Base-by-base conservation (phyloP, 345 rosid species). In the Heritiera fomes region DNA sequence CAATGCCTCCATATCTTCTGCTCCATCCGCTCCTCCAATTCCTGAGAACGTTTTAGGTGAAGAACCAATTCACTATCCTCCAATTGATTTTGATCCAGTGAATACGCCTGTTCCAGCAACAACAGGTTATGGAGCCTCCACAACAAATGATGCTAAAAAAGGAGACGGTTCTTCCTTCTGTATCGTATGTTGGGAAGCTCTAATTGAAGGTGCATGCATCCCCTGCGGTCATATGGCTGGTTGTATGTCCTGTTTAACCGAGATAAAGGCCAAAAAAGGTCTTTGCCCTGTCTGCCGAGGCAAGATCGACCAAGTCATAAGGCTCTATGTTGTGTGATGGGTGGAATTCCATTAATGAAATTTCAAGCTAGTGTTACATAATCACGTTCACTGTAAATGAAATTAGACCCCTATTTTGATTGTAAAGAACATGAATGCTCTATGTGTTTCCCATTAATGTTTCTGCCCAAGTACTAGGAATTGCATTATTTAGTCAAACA, bases 191-290 rank as follows among this genome's bases (percentile, higher is more conserved):
- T 82, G 88, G 84, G 91, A 88, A 82, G 86, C 86, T 78, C 89
- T 84, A 1, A 69, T 87, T 20, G 81, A 88, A 79, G 91, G 86
- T 52, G 91, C 89, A 11, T 88, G 88, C 77, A 75, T 87, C 45
- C 91, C 89, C 46, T 88, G 91, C 60, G 91, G 91, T 72, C 91
- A 88, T 76, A 87, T 88, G 91, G 88, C 83, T 8, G 89, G 89
- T 28, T 88, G 91, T 79, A 85, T 87, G 87, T 81, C 88, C 40
- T 88, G 91, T 80, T 82, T 88, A 77, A 84, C 77, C 28, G 87
- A 88, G 80, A 76, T 88, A 66, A 84, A 85, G 75, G 70, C 76
- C 79, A 87, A 84, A 80, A 84, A 87, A 60, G 88, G 88, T 80
- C 62, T 78, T 45, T 88, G 91, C 82, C 91, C 91, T 17, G 83